phyloP scores from a whole-genome alignment of 2,329 filamentous ascomycete species.

The Sclerotinia minor region DNA sequence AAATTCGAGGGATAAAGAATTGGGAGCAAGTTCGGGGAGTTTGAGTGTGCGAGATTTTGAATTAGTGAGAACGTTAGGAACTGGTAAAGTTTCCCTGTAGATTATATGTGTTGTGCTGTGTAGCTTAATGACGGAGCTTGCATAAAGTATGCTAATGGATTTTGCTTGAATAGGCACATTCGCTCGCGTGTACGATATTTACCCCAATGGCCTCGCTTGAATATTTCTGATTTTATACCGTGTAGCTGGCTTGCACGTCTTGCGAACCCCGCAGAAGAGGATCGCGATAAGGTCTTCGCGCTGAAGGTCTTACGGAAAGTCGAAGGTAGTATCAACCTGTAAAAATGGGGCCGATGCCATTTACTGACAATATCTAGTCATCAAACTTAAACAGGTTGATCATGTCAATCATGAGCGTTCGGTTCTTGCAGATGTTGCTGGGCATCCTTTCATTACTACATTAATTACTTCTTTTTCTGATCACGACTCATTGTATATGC shows the following conservation, averaged over 20 bases:
- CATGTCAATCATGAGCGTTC: conserved; percentile 82
- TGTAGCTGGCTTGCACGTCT: conserved; percentile 66
- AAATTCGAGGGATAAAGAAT: conserved; percentile 35
- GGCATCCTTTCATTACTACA: conserved; percentile 80
- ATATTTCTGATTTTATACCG: conserved; percentile 20
- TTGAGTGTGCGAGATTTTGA: conserved; percentile 62
- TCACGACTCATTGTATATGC: conserved; percentile 75
- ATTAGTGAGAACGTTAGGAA: conserved; percentile 73
- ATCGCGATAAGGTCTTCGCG: conserved; percentile 69
- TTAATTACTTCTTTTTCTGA: conserved; percentile 79
- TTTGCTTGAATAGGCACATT: conserved; percentile 62
- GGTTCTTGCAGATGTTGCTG: conserved; percentile 73
- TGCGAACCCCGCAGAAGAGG: conserved; percentile 52
- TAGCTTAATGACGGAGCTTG: conserved; percentile 19
- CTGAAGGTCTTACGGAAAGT: conserved; percentile 76
- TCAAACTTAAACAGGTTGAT: conserved; percentile 82
- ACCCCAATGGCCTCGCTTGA: conserved; percentile 18
- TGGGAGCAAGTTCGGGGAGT: conserved; percentile 35
- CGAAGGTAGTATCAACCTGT: conserved; percentile 45
- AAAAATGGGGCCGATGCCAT: neutral
- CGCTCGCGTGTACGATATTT: conserved; percentile 59
- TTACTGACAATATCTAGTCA: conserved; percentile 50
- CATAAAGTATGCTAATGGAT: conserved; percentile 25
- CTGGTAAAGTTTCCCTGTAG: conserved; percentile 51
- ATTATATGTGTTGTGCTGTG: conserved; percentile 20